Conservation (phyloP, 139 green algal genomes). For the Nannochloris sp. region DNA sequence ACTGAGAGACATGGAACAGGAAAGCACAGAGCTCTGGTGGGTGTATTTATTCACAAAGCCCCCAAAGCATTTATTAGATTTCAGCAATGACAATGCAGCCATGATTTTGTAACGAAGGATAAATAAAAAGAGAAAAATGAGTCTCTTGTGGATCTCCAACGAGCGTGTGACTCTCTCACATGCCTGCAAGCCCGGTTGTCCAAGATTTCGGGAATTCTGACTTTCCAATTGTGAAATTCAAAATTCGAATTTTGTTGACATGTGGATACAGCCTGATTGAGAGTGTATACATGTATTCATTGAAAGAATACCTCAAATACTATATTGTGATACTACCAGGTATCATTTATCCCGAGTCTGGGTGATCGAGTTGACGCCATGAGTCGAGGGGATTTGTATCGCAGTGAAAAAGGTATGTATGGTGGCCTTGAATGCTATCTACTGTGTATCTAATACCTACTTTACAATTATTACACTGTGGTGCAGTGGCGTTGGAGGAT, state of each 20-base stretch:
- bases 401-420: not conserved
- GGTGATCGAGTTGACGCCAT: not conserved
- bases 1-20: conserved; percentile 75
- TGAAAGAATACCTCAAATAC: not conserved
- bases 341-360: too few species aligned
- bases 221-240: conserved; percentile 1
- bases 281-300: not conserved
- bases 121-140: too few species aligned
- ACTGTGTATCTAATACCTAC: too few species aligned
- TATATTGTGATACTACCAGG: too few species aligned
- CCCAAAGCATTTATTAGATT: conserved; percentile 24
- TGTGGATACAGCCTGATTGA: not conserved
- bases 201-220: not conserved
- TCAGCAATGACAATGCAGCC: too few species aligned
- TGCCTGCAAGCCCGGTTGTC: too few species aligned
- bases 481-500: conserved; percentile 23
- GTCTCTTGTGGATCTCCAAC: too few species aligned
- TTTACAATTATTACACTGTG: too few species aligned
- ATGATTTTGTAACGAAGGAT: too few species aligned
- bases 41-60: conserved; percentile 62
- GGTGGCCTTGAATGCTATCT: not conserved
- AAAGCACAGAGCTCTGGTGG: conserved; percentile 45
- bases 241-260: not conserved
- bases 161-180: too few species aligned
- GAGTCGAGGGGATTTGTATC: not conserved